These are phyloP conservation scores for Pleurostoma richardsiae DNA, from an alignment of 2,329 filamentous ascomycete genomes.

Conservation along the genomic window DNA sequence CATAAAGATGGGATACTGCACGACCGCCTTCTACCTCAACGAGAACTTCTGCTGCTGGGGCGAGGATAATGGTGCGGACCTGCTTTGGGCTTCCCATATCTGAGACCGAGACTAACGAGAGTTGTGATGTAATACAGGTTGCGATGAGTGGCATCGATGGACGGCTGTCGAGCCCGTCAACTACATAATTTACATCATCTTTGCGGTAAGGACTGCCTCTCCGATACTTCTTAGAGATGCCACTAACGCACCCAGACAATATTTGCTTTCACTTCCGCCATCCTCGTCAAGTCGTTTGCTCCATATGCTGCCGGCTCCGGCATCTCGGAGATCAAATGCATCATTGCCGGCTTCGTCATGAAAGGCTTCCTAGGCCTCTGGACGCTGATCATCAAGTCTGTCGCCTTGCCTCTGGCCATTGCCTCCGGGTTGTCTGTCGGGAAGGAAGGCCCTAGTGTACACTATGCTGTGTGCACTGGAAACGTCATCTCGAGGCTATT, in stretches of 20 bases:
- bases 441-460: constrained; percentile 97
- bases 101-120: constrained; percentile 12
- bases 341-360: constrained; percentile 98
- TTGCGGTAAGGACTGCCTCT: constrained; percentile 54
- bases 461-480: constrained; percentile 95
- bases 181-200: constrained; percentile 82
- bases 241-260: constrained; percentile 44
- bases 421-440: constrained; percentile 91
- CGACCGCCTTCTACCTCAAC: constrained; percentile 93
- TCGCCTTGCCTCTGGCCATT: constrained; percentile 86
- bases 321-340: constrained; percentile 98
- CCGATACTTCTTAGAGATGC: neutral
- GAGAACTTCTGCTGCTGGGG: constrained; percentile 98
- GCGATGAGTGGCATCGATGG: constrained; percentile 86
- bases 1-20: constrained; percentile 93
- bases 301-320: constrained; percentile 95
- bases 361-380: constrained; percentile 92
- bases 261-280: constrained; percentile 79
- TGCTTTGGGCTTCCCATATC: neutral
- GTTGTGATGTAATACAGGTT: constrained; percentile 46
- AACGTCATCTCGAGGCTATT: constrained; percentile 95
- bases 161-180: constrained; percentile 72
- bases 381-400: constrained; percentile 90
- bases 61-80: constrained; percentile 67
- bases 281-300: constrained; percentile 83